Evolutionary conservation across 1,139 yeast species (phyloP), one percentile per base, ranked within the genome.

Genomic region (Candida tropicalis): DNA sequence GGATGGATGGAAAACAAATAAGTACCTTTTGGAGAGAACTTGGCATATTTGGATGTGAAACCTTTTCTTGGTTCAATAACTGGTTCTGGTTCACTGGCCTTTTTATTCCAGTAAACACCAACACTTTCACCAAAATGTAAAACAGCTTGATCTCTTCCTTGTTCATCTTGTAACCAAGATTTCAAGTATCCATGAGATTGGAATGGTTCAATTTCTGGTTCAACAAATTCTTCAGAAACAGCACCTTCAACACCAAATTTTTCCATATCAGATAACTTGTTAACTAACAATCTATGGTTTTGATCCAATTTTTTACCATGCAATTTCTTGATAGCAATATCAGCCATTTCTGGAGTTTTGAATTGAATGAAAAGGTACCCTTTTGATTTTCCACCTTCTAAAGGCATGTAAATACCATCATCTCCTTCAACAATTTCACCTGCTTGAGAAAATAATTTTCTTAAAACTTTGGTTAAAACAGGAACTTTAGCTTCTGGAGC

Each of bases 21-120:
- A 20, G 95, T 84, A 65, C 99, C 99, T 68, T 84, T 83, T 58
- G 98, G 97, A 42, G 98, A 90, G 75, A 91, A 93, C 62, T 85
- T 84, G 57, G 91, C 87, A 55, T 83, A 87, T 52, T 88, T 85
- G 47, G 90, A 84, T 41, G 97, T 90, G 85, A 95, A 89, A 50
- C 84, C 84, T 54, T 77, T 74, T 70, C 91, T 79, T 56, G 96
- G 87, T 57, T 86, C 90, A 49, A 87, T 80, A 29, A 76, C 91
- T 41, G 79, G 78, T 64, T 88, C 95, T 23, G 95, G 95, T 37
- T 81, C 82, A 48, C 81, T 80, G 50, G 79, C 77, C 64, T 79
- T 81, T 62, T 87, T 86, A 71, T 87, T 84, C 97, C 98, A 95
- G 70, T 77, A 84, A 41, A 91, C 81, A 50, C 91, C 91, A 45